Base-by-base conservation (phyloP, 1,284 basidiomycete species). In the Cystobasidium sp. region DNA sequence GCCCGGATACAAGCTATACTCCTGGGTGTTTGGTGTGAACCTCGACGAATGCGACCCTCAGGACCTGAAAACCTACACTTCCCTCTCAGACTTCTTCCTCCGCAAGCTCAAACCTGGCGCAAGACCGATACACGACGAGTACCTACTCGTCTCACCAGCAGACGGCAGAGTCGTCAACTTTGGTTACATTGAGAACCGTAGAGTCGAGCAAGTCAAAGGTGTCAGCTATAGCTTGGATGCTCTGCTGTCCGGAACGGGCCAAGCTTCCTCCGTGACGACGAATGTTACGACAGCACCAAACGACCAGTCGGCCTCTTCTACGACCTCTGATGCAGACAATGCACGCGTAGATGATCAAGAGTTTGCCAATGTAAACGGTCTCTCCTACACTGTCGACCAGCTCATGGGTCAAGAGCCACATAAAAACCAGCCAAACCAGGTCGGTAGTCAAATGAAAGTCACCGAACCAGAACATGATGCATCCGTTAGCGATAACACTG, bases 171-270 rank as follows among this genome's bases (percentile, higher is more conserved):
- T 99, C 2, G 85, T 99, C 47, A 96, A 99, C 82, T 94, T 95
- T 79, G 97, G 96, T 37, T 88, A 89, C 1, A 92, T 99, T 78
- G 89, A 90, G 76, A 88, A 90, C 65, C 82, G 85, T 55, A 88
- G 89, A 41, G 93, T 99, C 55, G 95, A 97, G 82, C 95, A 98
- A 84, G 94, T 99, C 80, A 99, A 99, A 83, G 96, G 96, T 18
- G 90, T 97, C 77, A 98, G 94, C 0, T 98, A 98, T 81, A 97
- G 94, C 7, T 87, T 99, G 31, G 91, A 96, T 78, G 94, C 95
- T 0, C 86, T 99, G 0, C 88, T 98, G 1, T 65, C 72, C 53
- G 80, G 80, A 12, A 71, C 76, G 0, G 78, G 78, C 6, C 46
- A 65, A 10, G 65, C 63, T 52, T 44, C 41, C 16, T 41, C 59